Evolutionary conservation across 2,329 filamentous ascomycete species (phyloP).

Genomic region (Aspergillus glaucus): DNA sequence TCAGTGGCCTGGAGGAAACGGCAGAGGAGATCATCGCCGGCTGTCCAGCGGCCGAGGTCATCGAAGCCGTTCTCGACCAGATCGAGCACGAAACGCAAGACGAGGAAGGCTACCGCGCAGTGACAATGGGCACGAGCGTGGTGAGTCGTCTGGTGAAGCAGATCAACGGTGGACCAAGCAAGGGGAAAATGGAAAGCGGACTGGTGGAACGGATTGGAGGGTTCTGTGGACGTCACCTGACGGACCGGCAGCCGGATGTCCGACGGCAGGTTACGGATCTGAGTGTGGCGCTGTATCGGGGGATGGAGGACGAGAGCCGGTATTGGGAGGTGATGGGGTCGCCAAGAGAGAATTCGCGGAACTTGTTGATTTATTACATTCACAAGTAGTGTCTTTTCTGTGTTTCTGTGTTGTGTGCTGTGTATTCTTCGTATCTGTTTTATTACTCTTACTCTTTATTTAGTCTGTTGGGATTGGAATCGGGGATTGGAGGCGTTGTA

Average conservation of each 20-base stretch:
- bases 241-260: constrained; percentile 30
- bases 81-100: constrained; percentile 25
- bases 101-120: constrained; percentile 25
- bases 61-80: constrained; percentile 29
- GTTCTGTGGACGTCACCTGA: constrained; percentile 26
- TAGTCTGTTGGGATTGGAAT: background rate
- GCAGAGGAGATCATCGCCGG: constrained; percentile 29
- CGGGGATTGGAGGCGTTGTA: too few relatives aligned
- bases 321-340: constrained; percentile 27
- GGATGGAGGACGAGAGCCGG: constrained; percentile 19
- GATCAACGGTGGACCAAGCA: constrained; percentile 12
- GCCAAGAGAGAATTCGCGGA: constrained; percentile 25
- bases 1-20: constrained; percentile 35
- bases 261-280: constrained; percentile 33
- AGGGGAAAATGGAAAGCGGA: constrained; percentile 9
- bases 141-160: constrained; percentile 21
- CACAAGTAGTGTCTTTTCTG: constrained; percentile 1
- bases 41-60: constrained; percentile 21
- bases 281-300: constrained; percentile 22
- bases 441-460: constrained; percentile 3
- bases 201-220: constrained; percentile 25
- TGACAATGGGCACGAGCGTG: constrained; percentile 30
- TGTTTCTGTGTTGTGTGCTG: background rate
- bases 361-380: constrained; percentile 34
- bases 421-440: constrained; percentile 4